phyloP scores from a whole-genome alignment of 257 asterid genomes.

The Rauvolfia tetraphylla region DNA sequence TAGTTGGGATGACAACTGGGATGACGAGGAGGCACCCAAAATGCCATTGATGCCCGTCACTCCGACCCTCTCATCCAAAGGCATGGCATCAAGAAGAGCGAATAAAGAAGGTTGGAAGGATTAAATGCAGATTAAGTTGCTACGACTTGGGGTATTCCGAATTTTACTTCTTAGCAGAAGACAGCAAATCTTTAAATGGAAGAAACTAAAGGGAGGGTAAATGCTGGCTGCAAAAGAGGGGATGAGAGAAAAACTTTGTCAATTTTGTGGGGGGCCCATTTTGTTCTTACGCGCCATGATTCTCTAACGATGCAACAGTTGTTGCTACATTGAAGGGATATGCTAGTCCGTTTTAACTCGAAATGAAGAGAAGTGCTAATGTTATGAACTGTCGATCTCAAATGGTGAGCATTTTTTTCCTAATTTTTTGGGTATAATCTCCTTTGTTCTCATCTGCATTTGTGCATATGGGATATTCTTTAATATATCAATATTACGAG shows the following conservation, averaged over 20 bases:
- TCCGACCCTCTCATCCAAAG: conserved; percentile 55
- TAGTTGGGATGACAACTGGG: conserved; percentile 82
- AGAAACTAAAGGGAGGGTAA: not conserved
- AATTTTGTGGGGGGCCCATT: not conserved
- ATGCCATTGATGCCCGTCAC: conserved; percentile 55
- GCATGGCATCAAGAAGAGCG: conserved; percentile 49
- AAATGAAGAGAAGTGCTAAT: not conserved
- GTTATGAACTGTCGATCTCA: too few species aligned
- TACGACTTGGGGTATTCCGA: not conserved
- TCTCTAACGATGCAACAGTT: not conserved
- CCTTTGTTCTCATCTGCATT: too few species aligned
- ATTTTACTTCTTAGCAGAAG: not conserved
- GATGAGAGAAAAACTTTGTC: not conserved
- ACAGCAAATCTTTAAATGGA: not conserved
- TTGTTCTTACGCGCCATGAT: not conserved
- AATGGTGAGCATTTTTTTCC: too few species aligned
- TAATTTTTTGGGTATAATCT: too few species aligned
- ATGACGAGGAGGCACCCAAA: conserved; percentile 74
- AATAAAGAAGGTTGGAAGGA: conserved; percentile 81
- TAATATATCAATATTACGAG: too few species aligned
- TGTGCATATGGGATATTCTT: too few species aligned
- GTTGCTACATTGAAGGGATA: not conserved
- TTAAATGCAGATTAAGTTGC: conserved; percentile 17
- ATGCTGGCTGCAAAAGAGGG: not conserved
- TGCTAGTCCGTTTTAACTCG: not conserved